phyloP scores from a whole-genome alignment of 441 rosid genomes.

The Geranium incanum region DNA sequence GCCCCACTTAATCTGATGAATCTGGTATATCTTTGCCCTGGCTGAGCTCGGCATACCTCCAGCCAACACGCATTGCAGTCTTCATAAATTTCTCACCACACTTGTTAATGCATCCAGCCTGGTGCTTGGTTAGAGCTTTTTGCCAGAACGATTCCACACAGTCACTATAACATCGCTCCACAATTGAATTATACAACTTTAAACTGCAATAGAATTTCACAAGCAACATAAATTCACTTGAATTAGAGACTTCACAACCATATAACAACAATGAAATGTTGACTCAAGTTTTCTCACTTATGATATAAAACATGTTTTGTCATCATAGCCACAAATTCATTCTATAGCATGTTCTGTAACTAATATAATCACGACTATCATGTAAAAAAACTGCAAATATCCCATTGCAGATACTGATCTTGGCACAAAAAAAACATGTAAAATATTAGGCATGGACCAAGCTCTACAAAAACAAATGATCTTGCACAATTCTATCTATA shows the following conservation, averaged over 20 bases:
- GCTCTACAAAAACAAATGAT: neutral
- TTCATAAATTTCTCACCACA: neutral
- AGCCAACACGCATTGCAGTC: neutral
- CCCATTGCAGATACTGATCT: neutral
- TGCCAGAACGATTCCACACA: neutral
- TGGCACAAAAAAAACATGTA: neutral
- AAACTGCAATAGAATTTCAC: neutral
- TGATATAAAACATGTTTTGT: too few species aligned
- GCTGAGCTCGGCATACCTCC: neutral
- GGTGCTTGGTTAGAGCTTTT: neutral
- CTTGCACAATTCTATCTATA: neutral
- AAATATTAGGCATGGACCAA: neutral
- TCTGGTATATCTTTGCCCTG: neutral
- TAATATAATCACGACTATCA: neutral
- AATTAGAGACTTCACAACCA: neutral
- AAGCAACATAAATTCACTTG: neutral
- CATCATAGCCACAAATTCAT: neutral
- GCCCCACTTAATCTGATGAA: neutral
- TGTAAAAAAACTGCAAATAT: neutral
- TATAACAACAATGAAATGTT: neutral
- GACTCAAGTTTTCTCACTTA: neutral
- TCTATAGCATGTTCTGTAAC: neutral
- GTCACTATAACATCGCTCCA: neutral
- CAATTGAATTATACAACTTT: neutral
- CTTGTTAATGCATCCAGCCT: neutral